These are phyloP conservation scores for Penicilliopsis zonata DNA, from an alignment of 495 filamentous ascomycete species.

Conservation along the genomic window DNA sequence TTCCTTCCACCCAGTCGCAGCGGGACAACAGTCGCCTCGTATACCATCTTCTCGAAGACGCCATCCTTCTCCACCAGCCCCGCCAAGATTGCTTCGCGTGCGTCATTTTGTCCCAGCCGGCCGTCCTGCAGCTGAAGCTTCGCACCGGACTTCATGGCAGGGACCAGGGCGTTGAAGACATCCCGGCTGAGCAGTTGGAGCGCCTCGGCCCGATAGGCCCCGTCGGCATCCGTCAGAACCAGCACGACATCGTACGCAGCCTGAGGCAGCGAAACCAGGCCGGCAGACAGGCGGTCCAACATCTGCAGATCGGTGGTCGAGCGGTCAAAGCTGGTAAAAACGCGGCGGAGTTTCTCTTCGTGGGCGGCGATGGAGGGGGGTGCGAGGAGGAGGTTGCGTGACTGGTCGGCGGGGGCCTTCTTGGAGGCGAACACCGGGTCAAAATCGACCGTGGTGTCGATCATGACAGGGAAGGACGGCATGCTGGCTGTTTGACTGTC, in stretches of 20 bases:
- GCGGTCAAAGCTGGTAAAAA: slow-evolving; percentile 56
- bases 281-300: slow-evolving; percentile 85
- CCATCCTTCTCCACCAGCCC: slow-evolving; percentile 53
- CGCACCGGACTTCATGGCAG: slow-evolving; percentile 59
- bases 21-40: slow-evolving; percentile 54
- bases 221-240: slow-evolving; percentile 67
- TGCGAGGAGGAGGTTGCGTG: slow-evolving; percentile 55
- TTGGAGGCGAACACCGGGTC: slow-evolving; percentile 16
- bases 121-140: slow-evolving; percentile 59
- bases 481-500: not conserved
- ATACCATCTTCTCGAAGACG: slow-evolving; percentile 63
- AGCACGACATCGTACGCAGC: slow-evolving; percentile 75
- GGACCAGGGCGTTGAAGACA: slow-evolving; percentile 54
- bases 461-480: slow-evolving; percentile 29
- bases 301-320: slow-evolving; percentile 82
- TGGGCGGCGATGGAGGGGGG: slow-evolving; percentile 64
- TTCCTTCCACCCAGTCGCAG: slow-evolving; percentile 54
- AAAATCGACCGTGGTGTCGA: slow-evolving; percentile 32
- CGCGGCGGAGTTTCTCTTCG: slow-evolving; percentile 43
- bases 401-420: slow-evolving; percentile 10
- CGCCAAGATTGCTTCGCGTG: slow-evolving; percentile 66
- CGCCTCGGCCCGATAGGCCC: slow-evolving; percentile 44
- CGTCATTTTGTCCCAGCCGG: slow-evolving; percentile 29
- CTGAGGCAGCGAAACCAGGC: slow-evolving; percentile 65
- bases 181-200: slow-evolving; percentile 50